These are phyloP conservation scores for Kluyveromyces nonfermentans DNA, from an alignment of 805 yeast genomes.

Conservation along the genomic window DNA sequence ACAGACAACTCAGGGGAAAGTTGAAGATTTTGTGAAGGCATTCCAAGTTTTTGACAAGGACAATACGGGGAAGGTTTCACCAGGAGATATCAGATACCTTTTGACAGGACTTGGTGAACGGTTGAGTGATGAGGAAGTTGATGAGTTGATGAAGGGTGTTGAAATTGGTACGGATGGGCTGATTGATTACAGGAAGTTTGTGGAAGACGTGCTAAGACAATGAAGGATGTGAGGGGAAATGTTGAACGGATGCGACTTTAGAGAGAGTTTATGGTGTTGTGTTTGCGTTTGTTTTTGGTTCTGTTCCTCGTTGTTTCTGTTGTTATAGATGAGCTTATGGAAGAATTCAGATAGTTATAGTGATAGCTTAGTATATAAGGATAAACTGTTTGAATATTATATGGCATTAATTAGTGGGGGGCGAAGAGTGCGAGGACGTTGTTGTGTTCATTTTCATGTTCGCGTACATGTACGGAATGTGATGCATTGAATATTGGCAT, in stretches of 20 bases:
- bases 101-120: conserved; percentile 95
- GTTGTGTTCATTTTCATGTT: not conserved
- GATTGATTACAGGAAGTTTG: conserved; percentile 91
- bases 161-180: conserved; percentile 88
- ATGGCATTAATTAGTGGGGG: not conserved
- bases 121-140: conserved; percentile 82
- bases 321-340: not conserved
- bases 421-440: not conserved
- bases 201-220: conserved; percentile 86
- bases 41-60: conserved; percentile 98
- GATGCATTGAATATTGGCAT: conserved; percentile 46
- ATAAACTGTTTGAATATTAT: not conserved
- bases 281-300: no score
- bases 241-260: no score
- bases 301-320: no score
- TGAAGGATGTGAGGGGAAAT: conserved; percentile 23
- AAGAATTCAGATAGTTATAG: not conserved
- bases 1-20: conserved; percentile 26
- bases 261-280: not conserved
- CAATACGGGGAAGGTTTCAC: conserved; percentile 90
- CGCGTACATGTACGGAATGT: not conserved
- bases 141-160: conserved; percentile 91
- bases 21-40: conserved; percentile 77
- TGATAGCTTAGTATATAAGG: not conserved
- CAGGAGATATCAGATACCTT: conserved; percentile 92